Conservation (phyloP, 169 alveolate genomes). For the Fabrea salina region DNA sequence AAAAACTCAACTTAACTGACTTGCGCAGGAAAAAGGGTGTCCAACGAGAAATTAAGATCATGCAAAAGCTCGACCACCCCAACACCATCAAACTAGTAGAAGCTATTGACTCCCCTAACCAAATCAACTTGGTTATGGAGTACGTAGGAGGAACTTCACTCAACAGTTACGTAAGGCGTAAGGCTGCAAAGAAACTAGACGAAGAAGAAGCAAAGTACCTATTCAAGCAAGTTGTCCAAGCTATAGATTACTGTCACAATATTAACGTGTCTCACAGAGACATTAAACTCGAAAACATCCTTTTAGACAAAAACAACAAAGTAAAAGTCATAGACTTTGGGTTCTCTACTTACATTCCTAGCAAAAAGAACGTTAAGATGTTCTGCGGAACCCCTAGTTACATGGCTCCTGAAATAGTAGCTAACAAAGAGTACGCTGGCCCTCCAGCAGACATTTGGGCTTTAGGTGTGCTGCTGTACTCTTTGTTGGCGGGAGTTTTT, state of each 20-base stretch:
- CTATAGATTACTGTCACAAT: slow-evolving; percentile 67
- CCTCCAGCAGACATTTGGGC: slow-evolving; percentile 82
- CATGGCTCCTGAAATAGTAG: slow-evolving; percentile 87
- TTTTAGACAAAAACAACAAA: slow-evolving; percentile 52
- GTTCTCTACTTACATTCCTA: slow-evolving; percentile 46
- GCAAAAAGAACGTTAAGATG: slow-evolving; percentile 55
- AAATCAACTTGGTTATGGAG: slow-evolving; percentile 66
- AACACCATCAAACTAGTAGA: slow-evolving; percentile 71
- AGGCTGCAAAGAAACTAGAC: slow-evolving; percentile 52
- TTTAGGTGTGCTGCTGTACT: slow-evolving; percentile 60
- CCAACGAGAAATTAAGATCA: slow-evolving; percentile 69
- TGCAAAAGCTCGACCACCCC: slow-evolving; percentile 68
- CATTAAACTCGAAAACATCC: slow-evolving; percentile 77
- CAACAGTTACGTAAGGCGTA: slow-evolving; percentile 54
- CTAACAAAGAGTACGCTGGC: slow-evolving; percentile 60
- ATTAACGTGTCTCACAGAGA: slow-evolving; percentile 78
- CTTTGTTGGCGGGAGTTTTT: slow-evolving; percentile 58
- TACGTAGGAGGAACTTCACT: slow-evolving; percentile 63
- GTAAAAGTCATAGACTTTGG: slow-evolving; percentile 85
- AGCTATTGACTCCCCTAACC: slow-evolving; percentile 64
- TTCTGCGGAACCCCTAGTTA: slow-evolving; percentile 88
- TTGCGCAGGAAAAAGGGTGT: slow-evolving; percentile 50
- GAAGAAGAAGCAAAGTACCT: slow-evolving; percentile 73
- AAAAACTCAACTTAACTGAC: slow-evolving; percentile 58
- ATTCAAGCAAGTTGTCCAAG: slow-evolving; percentile 65